Evolutionary conservation across 176 grass and related monocot species (phyloP).

Genomic region (Elaeis guineensis): DNA sequence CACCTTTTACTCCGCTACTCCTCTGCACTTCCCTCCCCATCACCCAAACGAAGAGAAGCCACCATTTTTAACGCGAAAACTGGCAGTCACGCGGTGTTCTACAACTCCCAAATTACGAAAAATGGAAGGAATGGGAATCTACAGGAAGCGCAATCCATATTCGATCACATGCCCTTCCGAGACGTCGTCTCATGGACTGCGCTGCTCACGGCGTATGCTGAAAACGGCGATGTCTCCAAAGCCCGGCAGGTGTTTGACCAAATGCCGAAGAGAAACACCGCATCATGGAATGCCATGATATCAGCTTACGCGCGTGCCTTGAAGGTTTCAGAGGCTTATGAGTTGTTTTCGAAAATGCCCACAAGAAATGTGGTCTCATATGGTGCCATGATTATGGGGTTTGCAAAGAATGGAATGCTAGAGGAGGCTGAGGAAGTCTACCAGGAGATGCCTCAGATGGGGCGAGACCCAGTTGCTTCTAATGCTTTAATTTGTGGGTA

Average conservation of each 20-base stretch:
- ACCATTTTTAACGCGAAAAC: neutral
- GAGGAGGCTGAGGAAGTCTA: slow-evolving; percentile 37
- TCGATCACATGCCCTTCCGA: slow-evolving; percentile 51
- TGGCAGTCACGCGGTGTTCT: slow-evolving; percentile 17
- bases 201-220: slow-evolving; percentile 46
- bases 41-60: no score
- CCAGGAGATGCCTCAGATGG: slow-evolving; percentile 29
- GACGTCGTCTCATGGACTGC: slow-evolving; percentile 82
- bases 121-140: slow-evolving; percentile 45
- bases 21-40: no score
- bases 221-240: slow-evolving; percentile 20
- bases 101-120: slow-evolving; percentile 41
- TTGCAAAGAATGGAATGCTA: slow-evolving; percentile 47
- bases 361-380: slow-evolving; percentile 53
- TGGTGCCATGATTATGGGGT: slow-evolving; percentile 40
- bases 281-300: slow-evolving; percentile 66
- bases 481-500: slow-evolving; percentile 45
- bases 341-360: slow-evolving; percentile 40
- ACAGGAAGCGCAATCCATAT: slow-evolving; percentile 38
- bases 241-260: slow-evolving; percentile 55
- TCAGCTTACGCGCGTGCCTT: slow-evolving; percentile 29
- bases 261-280: slow-evolving; percentile 46
- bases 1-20: no score
- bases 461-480: slow-evolving; percentile 39
- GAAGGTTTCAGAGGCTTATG: slow-evolving; percentile 23